A percentile compares a stretch with the other conserved stretches of the same genome.
These are phyloP conservation scores for Aurifilum marmelostoma DNA, from an alignment of 2,329 filamentous ascomycete species.

Conservation along the genomic window DNA sequence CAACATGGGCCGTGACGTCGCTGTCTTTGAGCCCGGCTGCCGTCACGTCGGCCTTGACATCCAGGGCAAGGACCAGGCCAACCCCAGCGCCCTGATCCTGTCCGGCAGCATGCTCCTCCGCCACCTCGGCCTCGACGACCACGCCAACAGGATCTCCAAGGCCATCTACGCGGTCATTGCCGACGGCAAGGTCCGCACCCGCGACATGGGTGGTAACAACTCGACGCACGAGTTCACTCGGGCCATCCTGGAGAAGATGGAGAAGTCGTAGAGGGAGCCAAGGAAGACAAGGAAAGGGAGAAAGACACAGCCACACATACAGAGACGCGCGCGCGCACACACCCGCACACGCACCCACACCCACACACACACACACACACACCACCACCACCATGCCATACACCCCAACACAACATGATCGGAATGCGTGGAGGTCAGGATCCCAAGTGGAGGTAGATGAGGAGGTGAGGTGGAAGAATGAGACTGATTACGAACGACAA, in stretches of 20 bases:
- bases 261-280: conserved; percentile 59
- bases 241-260: conserved; percentile 95
- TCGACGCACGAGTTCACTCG: conserved; percentile 95
- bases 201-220: conserved; percentile 91
- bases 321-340: background rate
- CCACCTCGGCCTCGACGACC: conserved; percentile 95
- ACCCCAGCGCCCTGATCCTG: conserved; percentile 93
- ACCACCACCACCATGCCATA: no score
- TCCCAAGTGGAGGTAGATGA: background rate
- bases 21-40: conserved; percentile 98
- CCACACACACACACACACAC: background rate
- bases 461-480: background rate
- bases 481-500: background rate
- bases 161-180: conserved; percentile 77
- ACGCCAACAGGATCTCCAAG: conserved; percentile 97
- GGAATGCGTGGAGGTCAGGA: background rate
- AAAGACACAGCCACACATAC: background rate
- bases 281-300: background rate
- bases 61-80: conserved; percentile 99
- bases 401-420: background rate
- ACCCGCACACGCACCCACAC: background rate
- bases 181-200: conserved; percentile 85
- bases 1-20: conserved; percentile 99
- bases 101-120: conserved; percentile 96
- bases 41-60: conserved; percentile 99